Evolutionary conservation across 257 asterid species (phyloP).

Genomic region (Asclepias syriaca): DNA sequence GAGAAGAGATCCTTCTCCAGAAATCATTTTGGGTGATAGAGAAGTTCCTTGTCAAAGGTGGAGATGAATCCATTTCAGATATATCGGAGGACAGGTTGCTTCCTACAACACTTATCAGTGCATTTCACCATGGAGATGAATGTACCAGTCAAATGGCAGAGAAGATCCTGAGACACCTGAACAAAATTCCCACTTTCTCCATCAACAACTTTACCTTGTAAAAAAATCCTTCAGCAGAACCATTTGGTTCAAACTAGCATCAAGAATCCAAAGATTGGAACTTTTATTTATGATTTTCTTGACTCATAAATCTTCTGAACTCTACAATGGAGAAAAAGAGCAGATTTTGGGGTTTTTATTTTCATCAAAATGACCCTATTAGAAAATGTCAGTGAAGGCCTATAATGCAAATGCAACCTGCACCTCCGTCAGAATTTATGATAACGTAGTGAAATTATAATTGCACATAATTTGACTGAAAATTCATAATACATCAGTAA

Average conservation of each 20-base stretch:
- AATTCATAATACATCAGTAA: too few species aligned
- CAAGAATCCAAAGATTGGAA: background rate
- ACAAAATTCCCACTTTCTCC: constrained; percentile 54
- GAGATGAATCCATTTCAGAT: constrained; percentile 45
- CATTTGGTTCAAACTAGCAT: background rate
- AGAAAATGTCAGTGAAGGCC: too few species aligned
- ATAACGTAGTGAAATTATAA: too few species aligned
- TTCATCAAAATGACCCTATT: too few species aligned
- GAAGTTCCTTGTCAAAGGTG: constrained; percentile 58
- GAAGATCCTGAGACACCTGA: constrained; percentile 62
- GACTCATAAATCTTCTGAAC: too few species aligned
- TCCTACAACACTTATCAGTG: constrained; percentile 53
- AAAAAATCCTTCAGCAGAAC: background rate
- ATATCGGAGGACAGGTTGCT: constrained; percentile 57
- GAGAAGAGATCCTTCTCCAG: constrained; percentile 46
- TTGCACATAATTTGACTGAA: too few species aligned
- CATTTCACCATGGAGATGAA: constrained; percentile 66
- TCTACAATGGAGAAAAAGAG: background rate
- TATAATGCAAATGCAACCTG: too few species aligned
- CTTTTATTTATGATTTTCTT: too few species aligned
- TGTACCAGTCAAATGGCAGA: constrained; percentile 64
- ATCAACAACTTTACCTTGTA: constrained; percentile 34
- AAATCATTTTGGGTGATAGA: constrained; percentile 76
- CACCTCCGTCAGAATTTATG: too few species aligned
- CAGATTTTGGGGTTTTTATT: too few species aligned